Evolutionary conservation across 2,329 filamentous ascomycete genomes (phyloP), one percentile per base, ranked within the genome.

Genomic region (Lasiodiplodia sp.): DNA sequence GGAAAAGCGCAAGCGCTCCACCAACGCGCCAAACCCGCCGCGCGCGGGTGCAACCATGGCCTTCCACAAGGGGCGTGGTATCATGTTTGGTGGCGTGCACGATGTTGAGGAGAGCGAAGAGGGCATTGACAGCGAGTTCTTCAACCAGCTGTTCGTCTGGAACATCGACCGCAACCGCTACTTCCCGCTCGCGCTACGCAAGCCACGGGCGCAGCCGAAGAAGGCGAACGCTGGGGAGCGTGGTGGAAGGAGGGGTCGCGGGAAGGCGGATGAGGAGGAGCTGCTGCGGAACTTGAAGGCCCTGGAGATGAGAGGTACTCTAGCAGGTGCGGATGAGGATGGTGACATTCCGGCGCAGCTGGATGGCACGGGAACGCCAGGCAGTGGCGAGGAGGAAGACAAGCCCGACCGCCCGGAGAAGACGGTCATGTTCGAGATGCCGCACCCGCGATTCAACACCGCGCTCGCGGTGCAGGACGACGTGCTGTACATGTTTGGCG

Each of bases 71-170:
- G 94, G 95, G 0, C 89, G 96, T 70, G 96, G 96, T 0, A 95
- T 99, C 68, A 82, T 93, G 75, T 98, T 98, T 77, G 96, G 96
- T 55, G 96, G 96, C 65, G 96, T 99, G 4, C 93, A 97, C 75
- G 94, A 97, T 73, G 91, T 96, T 0, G 93, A 97, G 78, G 88
- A 94, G 77, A 95, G 88, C 71, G 94, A 97, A 77, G 96, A 99
- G 78, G 94, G 92, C 3, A 97, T 99, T 72, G 95, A 99, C 67
- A 97, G 93, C 76, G 94, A 97, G 78, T 99, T 99, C 81, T 99
- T 98, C 83, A 95, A 97, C 74, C 88, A 90, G 68, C 82, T 98
- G 28, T 96, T 92, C 75, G 92, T 94, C 5, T 98, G 94, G 93
- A 97, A 97, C 76, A 89, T 97, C 71, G 96, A 98, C 75, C 88